A percentile compares a stretch with the other conserved stretches of the same genome.
Evolutionary conservation across 2,329 filamentous ascomycete genomes (phyloP).

Genomic region (Lasiodiplodia hormozganensis): DNA sequence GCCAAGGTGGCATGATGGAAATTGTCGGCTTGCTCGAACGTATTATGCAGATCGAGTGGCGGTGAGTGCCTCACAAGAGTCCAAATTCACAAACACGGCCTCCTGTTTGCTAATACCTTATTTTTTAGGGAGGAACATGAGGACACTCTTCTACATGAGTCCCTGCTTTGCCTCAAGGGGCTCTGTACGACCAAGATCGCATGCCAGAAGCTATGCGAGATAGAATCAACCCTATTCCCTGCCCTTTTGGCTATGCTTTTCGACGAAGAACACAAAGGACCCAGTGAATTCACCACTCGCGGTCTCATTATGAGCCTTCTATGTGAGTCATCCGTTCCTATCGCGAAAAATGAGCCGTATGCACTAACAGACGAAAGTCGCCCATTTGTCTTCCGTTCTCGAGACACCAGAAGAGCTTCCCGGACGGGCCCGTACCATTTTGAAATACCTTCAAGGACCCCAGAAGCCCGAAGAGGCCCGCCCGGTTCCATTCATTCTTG

Average conservation of each 20-base stretch:
- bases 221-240: conserved; percentile 83
- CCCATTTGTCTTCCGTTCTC: conserved; percentile 73
- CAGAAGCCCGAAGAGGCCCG: conserved; percentile 73
- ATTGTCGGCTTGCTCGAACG: conserved; percentile 85
- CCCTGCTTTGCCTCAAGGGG: conserved; percentile 90
- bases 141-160: conserved; percentile 89
- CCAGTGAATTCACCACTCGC: conserved; percentile 93
- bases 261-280: conserved; percentile 97
- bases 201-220: conserved; percentile 78
- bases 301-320: conserved; percentile 88
- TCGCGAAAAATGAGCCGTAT: background rate
- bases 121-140: conserved; percentile 84
- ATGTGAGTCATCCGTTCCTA: conserved; percentile 52
- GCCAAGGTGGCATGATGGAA: conserved; percentile 89
- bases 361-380: conserved; percentile 57
- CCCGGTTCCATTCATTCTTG: conserved; percentile 83
- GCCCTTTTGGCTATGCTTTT: conserved; percentile 88
- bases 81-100: conserved; percentile 23
- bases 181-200: conserved; percentile 90
- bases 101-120: conserved; percentile 36
- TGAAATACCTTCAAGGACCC: conserved; percentile 82
- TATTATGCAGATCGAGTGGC: conserved; percentile 97
- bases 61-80: conserved; percentile 58
- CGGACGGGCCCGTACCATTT: conserved; percentile 73
- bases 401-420: conserved; percentile 61